These are phyloP conservation scores for Plasmodium berghei DNA, from an alignment of 169 alveolate species.

Conservation along the genomic window DNA sequence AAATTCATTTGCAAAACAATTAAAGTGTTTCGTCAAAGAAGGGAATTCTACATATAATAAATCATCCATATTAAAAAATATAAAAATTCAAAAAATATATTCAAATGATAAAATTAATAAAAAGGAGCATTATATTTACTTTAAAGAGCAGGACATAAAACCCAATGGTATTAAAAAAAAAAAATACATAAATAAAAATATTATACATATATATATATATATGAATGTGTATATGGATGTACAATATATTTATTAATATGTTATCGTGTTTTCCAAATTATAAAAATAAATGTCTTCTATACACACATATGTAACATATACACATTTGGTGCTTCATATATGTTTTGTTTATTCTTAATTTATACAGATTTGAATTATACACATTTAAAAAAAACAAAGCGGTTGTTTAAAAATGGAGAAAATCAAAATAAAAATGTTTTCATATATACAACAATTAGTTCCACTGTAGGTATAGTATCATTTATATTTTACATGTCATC, in stretches of 20 bases:
- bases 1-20: conserved; percentile 27
- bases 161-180: conserved; percentile 24
- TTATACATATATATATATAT: neutral
- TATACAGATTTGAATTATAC: conserved; percentile 34
- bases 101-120: conserved; percentile 63
- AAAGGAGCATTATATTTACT: conserved; percentile 73
- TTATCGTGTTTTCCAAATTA: too few species aligned
- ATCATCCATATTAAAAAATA: conserved; percentile 61
- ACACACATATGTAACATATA: neutral
- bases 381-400: conserved; percentile 33
- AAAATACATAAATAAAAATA: neutral
- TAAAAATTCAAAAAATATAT: conserved; percentile 67
- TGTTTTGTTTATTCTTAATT: neutral
- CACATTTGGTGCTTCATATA: neutral
- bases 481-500: conserved; percentile 48
- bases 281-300: too few species aligned
- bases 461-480: conserved; percentile 42
- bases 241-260: neutral
- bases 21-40: conserved; percentile 20
- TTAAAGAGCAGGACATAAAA: conserved; percentile 72
- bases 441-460: conserved; percentile 34
- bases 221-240: neutral
- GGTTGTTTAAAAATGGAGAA: conserved; percentile 28
- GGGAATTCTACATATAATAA: conserved; percentile 4
- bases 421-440: conserved; percentile 18